Base-by-base conservation (phyloP, 176 grass and related monocot genomes). In the Leersia perrieri region DNA sequence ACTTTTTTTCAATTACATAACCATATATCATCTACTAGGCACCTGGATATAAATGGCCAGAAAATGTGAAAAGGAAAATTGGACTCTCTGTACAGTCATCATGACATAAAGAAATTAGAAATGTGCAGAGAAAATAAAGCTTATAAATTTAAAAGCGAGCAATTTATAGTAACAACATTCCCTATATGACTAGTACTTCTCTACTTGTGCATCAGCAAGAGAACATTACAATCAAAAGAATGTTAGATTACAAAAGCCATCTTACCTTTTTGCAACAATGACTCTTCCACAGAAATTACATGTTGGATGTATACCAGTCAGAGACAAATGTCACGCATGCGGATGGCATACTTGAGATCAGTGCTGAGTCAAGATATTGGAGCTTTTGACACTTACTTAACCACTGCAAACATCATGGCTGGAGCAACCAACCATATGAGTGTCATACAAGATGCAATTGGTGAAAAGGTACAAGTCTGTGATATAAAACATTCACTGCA, bases 261-360 rank as follows among this genome's bases (percentile, higher is more conserved):
- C 40, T 80, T 72, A 81, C 30, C 34, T 75, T 72, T 49, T 74
- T n/a, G 40, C 39, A 25, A 64, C 31, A 30, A 68, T 33, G 57
- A 25, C 11, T 38, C 25, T 76, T 61, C 30, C 49, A 42, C 82
- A 93, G 91, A 93, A 66, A 90, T 85, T 33, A 75, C 87, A 39
- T 90, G 91, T 35, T 93, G 84, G 87, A 93, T 93, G 85, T 82
- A 93, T 61, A 45, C 91, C 30, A 90, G 91, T 67, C 77, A 90
- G 64, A 90, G 91, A 78, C 91, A 93, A 79, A 35, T 90, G 70
- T 74, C 84, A 82, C 74, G 69, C 25, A 75, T 93, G 84, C 82
- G 82, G 60, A 49, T 93, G 20, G 82, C 78, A 39, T 93, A 82
- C 36, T 78, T 93, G 51, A 85, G 66, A 82, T 76, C 91, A 71